Conservation (phyloP, 192 early-diverging fungal genomes). For the Coemansia guatemalensis region DNA sequence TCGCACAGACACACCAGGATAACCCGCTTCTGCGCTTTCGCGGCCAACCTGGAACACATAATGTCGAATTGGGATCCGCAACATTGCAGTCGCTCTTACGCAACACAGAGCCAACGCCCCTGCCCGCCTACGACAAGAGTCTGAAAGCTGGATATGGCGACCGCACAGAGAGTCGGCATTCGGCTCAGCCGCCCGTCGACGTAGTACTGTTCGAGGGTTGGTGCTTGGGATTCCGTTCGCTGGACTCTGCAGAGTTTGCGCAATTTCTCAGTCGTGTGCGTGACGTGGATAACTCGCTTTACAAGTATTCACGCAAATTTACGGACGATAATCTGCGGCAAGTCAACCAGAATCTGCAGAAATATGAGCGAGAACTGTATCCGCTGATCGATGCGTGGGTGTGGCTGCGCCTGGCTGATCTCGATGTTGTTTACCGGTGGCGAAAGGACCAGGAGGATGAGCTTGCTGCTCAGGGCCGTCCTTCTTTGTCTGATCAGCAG, state of each 20-base stretch:
- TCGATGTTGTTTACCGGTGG: slow-evolving; percentile 79
- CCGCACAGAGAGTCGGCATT: slow-evolving; percentile 59
- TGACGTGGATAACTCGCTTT: slow-evolving; percentile 8
- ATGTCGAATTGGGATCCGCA: slow-evolving; percentile 61
- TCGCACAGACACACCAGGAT: slow-evolving; percentile 22
- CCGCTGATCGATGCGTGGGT: slow-evolving; percentile 75
- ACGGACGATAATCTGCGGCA: slow-evolving; percentile 24
- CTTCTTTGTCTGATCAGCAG: slow-evolving; percentile 68
- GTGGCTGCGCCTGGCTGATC: slow-evolving; percentile 61
- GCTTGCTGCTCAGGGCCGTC: slow-evolving; percentile 35
- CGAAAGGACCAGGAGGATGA: slow-evolving; percentile 82
- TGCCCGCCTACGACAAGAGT: slow-evolving; percentile 86
- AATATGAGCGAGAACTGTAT: slow-evolving; percentile 63
- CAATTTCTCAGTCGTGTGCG: slow-evolving; percentile 20
- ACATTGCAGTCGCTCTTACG: slow-evolving; percentile 55
- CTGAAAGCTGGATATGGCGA: slow-evolving; percentile 77
- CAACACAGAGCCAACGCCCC: slow-evolving; percentile 28
- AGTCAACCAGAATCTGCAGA: slow-evolving; percentile 32
- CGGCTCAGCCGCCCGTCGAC: slow-evolving; percentile 65
- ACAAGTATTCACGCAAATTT: slow-evolving; percentile 45
- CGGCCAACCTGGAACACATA: slow-evolving; percentile 91
- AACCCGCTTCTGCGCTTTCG: slow-evolving; percentile 80
- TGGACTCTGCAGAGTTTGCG: slow-evolving; percentile 43
- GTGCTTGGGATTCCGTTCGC: slow-evolving; percentile 80
- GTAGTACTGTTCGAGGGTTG: slow-evolving; percentile 93